Percentiles rank a stretch among this genome's conserved stretches.
Conservation (phyloP, 2,329 filamentous ascomycete genomes). For the Massarina eburnea region DNA sequence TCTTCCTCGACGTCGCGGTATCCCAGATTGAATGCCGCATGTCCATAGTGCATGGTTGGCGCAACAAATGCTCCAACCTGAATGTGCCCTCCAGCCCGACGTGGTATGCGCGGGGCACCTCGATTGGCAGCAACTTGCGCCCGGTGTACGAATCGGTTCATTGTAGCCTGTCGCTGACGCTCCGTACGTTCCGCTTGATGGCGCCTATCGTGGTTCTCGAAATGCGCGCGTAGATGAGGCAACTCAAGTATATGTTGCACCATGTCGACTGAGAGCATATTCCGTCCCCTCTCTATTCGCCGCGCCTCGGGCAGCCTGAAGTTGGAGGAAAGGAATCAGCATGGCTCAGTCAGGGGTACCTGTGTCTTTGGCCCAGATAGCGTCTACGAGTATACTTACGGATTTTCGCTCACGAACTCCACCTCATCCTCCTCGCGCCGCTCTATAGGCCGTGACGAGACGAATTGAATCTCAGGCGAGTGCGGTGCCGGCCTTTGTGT, state of each 20-base stretch:
- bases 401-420: conserved; percentile 29
- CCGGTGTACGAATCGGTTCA: not conserved
- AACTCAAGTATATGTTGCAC: conserved; percentile 21
- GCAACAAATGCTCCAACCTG: conserved; percentile 25
- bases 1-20: conserved; percentile 19
- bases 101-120: not conserved
- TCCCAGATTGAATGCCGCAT: conserved; percentile 49
- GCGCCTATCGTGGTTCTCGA: not conserved
- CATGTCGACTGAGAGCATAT: conserved; percentile 15
- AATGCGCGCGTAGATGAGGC: conserved; percentile 2
- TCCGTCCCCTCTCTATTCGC: conserved; percentile 1
- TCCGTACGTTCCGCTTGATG: not conserved
- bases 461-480: conserved; percentile 55
- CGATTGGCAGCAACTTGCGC: not conserved
- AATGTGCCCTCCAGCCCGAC: conserved; percentile 12
- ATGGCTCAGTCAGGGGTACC: too few relatives aligned
- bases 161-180: conserved; percentile 1
- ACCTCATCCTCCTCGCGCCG: conserved; percentile 27
- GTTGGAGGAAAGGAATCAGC: too few relatives aligned
- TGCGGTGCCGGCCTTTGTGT: conserved; percentile 11
- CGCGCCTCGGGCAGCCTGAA: conserved; percentile 28
- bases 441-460: conserved; percentile 32
- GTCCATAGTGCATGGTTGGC: conserved; percentile 43
- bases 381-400: too few relatives aligned
- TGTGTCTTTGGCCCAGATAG: too few relatives aligned